Evolutionary conservation across 306 rosid genomes (phyloP).

Genomic region (Lablab purpureus): DNA sequence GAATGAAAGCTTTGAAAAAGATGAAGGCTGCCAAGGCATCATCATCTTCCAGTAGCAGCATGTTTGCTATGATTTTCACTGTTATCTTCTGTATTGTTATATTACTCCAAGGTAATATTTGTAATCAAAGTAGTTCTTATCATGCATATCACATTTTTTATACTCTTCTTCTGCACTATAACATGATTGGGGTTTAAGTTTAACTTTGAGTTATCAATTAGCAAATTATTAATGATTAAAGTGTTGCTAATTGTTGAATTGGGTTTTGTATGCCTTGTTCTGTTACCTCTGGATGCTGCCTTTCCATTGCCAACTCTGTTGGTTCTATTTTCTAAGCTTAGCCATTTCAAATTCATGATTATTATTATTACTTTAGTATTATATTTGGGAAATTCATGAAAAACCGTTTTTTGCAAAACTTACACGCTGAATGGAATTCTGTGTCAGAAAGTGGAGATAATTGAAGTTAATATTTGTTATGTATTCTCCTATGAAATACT

Average conservation of each 20-base stretch:
- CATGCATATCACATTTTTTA: slow-evolving; percentile 17
- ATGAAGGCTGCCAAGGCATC: slow-evolving; percentile 73
- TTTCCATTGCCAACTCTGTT: not conserved
- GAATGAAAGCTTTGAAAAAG: slow-evolving; percentile 81
- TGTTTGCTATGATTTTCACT: slow-evolving; percentile 78
- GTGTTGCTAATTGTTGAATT: slow-evolving; percentile 25
- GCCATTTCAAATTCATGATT: slow-evolving; percentile 26
- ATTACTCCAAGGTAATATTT: slow-evolving; percentile 75
- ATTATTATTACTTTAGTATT: not conserved
- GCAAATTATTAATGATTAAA: slow-evolving; percentile 21
- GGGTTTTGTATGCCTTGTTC: slow-evolving; percentile 24
- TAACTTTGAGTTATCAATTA: slow-evolving; percentile 17
- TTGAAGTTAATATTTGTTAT: not conserved
- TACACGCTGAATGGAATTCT: not conserved
- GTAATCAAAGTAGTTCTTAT: slow-evolving; percentile 8
- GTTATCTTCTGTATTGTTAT: slow-evolving; percentile 80
- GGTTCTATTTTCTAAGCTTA: slow-evolving; percentile 24
- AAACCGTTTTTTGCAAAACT: not conserved
- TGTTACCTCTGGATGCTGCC: slow-evolving; percentile 23
- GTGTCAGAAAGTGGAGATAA: not conserved
- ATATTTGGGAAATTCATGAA: not conserved
- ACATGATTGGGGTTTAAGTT: slow-evolving; percentile 14
- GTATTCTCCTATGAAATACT: slow-evolving; percentile 29
- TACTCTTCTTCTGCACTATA: slow-evolving; percentile 16
- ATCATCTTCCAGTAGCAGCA: slow-evolving; percentile 59